Evolutionary conservation across 768 basidiomycete species (phyloP).

Genomic region (Tulasnella sp.): DNA sequence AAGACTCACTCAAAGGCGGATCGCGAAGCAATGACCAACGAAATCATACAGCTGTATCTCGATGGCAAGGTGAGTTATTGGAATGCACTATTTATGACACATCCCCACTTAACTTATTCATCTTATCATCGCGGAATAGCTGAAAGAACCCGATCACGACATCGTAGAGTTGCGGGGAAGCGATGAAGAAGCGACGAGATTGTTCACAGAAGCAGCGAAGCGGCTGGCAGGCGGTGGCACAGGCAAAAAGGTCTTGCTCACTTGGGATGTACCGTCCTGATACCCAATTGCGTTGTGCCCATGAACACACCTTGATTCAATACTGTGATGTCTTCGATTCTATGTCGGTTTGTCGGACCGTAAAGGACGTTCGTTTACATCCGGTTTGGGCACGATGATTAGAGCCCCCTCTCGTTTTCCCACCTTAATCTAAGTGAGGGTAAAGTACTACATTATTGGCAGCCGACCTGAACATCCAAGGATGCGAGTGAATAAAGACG

Average conservation of each 20-base stretch:
- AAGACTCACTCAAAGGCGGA: constrained; percentile 37
- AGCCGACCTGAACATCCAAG: too few species aligned
- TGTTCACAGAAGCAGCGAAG: constrained; percentile 29
- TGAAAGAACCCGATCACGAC: constrained; percentile 59
- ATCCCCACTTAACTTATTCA: not conserved
- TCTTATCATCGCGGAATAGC: constrained; percentile 33
- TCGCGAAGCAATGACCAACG: constrained; percentile 41
- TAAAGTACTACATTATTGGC: too few species aligned
- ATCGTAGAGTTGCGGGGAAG: constrained; percentile 44
- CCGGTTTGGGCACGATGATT: too few species aligned
- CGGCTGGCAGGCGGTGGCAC: constrained; percentile 30
- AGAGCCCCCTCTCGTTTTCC: too few species aligned
- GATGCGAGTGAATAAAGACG: too few species aligned
- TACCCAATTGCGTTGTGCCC: too few species aligned
- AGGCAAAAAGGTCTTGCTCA: constrained; percentile 43
- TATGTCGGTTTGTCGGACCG: too few species aligned
- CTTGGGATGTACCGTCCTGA: constrained; percentile 23
- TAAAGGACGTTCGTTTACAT: too few species aligned
- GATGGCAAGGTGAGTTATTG: constrained; percentile 38
- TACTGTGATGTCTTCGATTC: too few species aligned
- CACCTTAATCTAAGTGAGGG: too few species aligned
- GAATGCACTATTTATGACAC: not conserved
- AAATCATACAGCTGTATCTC: constrained; percentile 43
- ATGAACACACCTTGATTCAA: too few species aligned
- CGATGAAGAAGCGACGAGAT: constrained; percentile 31